A percentile compares a stretch with the other conserved stretches of the same genome.
These are phyloP conservation scores for Keqinozyma sinolaborantium DNA, from an alignment of 1,139 yeast species.

Conservation along the genomic window DNA sequence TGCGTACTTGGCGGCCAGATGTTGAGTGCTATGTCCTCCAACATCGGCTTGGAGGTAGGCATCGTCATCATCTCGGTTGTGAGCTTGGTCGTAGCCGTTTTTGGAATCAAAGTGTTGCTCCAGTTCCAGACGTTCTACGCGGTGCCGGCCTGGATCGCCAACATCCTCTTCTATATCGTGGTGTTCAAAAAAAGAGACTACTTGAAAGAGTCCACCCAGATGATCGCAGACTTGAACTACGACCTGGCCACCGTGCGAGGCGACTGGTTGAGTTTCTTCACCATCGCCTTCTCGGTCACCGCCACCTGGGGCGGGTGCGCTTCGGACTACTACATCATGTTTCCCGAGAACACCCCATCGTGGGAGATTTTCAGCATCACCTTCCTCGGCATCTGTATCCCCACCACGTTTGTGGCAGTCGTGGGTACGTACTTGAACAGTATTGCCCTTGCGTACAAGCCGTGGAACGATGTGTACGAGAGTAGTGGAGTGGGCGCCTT, in stretches of 20 bases:
- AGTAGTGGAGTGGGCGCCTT: slow-evolving; percentile 76
- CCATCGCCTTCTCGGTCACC: slow-evolving; percentile 74
- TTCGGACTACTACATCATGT: slow-evolving; percentile 77
- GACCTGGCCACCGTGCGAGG: slow-evolving; percentile 48
- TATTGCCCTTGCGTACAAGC: slow-evolving; percentile 57
- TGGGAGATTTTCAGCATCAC: slow-evolving; percentile 57
- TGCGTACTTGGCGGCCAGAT: slow-evolving; percentile 38
- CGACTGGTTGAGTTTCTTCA: slow-evolving; percentile 69
- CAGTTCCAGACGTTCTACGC: slow-evolving; percentile 67
- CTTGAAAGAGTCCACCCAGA: slow-evolving; percentile 33
- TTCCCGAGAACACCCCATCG: slow-evolving; percentile 72
- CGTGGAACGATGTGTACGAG: slow-evolving; percentile 60
- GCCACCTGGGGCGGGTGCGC: slow-evolving; percentile 91
- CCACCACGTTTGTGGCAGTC: slow-evolving; percentile 76
- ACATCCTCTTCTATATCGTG: slow-evolving; percentile 65
- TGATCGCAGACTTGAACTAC: slow-evolving; percentile 16
- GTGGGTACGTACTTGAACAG: slow-evolving; percentile 71
- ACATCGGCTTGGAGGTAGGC: slow-evolving; percentile 25
- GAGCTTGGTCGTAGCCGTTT: slow-evolving; percentile 28
- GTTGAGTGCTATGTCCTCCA: slow-evolving; percentile 22
- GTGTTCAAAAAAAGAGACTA: slow-evolving; percentile 52
- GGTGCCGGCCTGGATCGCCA: slow-evolving; percentile 66
- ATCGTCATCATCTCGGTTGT: slow-evolving; percentile 27
- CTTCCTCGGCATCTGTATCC: slow-evolving; percentile 64
- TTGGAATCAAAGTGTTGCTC: slow-evolving; percentile 49